Evolutionary conservation across 495 filamentous ascomycete species (phyloP).

Genomic region (Lasiosphaeria miniovina): DNA sequence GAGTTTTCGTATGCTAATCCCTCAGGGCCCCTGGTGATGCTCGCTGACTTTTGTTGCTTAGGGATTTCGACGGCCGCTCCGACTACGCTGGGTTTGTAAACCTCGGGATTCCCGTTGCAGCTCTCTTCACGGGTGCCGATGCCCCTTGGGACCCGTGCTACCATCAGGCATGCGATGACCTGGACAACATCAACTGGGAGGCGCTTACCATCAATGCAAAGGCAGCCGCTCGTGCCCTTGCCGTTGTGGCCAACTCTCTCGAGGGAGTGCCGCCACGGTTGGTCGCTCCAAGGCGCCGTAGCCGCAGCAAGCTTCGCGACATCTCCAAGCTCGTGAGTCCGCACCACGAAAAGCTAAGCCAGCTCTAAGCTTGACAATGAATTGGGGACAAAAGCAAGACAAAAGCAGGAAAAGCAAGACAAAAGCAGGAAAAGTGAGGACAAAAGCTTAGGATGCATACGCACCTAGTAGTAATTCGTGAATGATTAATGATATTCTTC

Average conservation of each 20-base stretch:
- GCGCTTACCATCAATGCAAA: constrained; percentile 59
- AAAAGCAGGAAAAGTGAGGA: too few species aligned
- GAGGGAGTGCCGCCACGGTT: constrained; percentile 32
- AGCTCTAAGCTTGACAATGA: too few species aligned
- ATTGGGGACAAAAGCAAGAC: too few species aligned
- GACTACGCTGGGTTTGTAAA: constrained; percentile 68
- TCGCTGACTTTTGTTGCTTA: constrained; percentile 14
- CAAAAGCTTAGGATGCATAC: too few species aligned
- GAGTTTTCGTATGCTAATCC: constrained; percentile 7
- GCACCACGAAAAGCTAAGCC: constrained; percentile 13
- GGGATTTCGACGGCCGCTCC: constrained; percentile 57
- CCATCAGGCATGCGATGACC: constrained; percentile 56
- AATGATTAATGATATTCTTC: too few species aligned
- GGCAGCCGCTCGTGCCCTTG: constrained; percentile 56
- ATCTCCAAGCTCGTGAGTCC: constrained; percentile 7
- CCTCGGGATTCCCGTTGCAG: constrained; percentile 57
- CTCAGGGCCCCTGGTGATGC: neutral
- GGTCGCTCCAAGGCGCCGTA: constrained; percentile 20
- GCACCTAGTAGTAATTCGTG: too few species aligned
- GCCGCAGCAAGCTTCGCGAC: constrained; percentile 13
- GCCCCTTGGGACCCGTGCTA: constrained; percentile 60
- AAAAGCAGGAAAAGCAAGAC: too few species aligned
- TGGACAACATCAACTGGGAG: constrained; percentile 57
- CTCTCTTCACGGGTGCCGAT: constrained; percentile 64
- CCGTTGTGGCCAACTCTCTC: constrained; percentile 48